A percentile compares a stretch with the other conserved stretches of the same genome.
Conservation (phyloP, 768 basidiomycete species). For the Auriculariales sp. region DNA sequence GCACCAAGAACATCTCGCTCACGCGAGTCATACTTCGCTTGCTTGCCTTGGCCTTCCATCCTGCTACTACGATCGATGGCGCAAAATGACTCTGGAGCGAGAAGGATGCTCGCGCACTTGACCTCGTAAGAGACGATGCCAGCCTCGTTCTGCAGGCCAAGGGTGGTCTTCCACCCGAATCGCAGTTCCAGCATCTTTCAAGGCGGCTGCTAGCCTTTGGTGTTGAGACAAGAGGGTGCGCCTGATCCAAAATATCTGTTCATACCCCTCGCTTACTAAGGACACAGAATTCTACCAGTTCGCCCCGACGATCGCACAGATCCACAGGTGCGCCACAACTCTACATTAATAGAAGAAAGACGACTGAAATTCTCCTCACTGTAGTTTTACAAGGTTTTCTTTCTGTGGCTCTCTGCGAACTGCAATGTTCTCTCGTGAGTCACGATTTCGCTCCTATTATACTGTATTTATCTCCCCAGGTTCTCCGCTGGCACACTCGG, state of each 20-base stretch:
- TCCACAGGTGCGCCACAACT: too few relatives aligned
- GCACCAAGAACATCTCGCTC: too few relatives aligned
- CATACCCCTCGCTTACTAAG: background rate
- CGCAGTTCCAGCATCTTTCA: background rate
- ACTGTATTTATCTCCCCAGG: conserved; percentile 15
- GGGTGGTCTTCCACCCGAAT: background rate
- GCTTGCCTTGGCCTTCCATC: too few relatives aligned
- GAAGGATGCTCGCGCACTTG: background rate
- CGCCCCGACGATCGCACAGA: conserved; percentile 35
- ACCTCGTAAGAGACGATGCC: background rate
- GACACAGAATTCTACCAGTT: conserved; percentile 32
- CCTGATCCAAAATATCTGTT: background rate
- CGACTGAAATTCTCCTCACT: too few relatives aligned
- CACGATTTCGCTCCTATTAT: background rate
- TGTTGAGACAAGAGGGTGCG: conserved; percentile 4
- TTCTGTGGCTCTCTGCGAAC: conserved; percentile 59
- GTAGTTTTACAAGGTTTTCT: conserved; percentile 49
- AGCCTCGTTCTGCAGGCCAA: background rate
- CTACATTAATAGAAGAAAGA: too few relatives aligned
- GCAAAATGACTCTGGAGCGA: background rate
- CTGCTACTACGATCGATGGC: too few relatives aligned
- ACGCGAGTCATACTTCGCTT: too few relatives aligned
- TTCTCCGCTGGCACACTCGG: conserved; percentile 59
- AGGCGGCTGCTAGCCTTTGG: conserved; percentile 2
- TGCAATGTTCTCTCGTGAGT: conserved; percentile 45